Evolutionary conservation across 2,329 filamentous ascomycete genomes (phyloP).

Genomic region (Apiospora saccharicola): DNA sequence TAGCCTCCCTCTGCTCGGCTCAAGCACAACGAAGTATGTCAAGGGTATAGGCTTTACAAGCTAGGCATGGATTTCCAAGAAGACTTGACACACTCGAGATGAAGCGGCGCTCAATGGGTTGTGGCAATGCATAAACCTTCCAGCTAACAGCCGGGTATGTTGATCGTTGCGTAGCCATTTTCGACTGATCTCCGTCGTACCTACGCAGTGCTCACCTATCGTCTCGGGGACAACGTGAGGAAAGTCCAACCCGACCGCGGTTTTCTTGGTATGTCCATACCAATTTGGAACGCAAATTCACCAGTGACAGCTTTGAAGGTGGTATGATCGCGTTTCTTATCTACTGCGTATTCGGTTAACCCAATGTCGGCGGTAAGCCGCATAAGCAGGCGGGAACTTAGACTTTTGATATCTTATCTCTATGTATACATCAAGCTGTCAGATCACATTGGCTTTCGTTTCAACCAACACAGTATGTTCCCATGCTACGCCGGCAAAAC

Average conservation of each 20-base stretch:
- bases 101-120: background rate
- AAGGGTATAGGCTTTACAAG: conserved; percentile 2
- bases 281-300: background rate
- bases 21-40: background rate
- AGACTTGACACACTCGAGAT: conserved; percentile 10
- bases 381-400: background rate
- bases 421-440: background rate
- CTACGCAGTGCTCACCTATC: background rate
- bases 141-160: background rate
- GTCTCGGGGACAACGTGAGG: background rate
- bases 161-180: background rate
- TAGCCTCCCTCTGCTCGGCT: conserved; percentile 28
- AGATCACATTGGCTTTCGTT: background rate
- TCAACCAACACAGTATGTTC: background rate
- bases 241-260: background rate
- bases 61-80: conserved; percentile 25
- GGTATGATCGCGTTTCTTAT: background rate
- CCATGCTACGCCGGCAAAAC: background rate
- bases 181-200: background rate
- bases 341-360: background rate
- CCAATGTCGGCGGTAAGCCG: background rate
- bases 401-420: background rate
- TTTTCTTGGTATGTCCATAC: background rate
- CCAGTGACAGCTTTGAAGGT: background rate
- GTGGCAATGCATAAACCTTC: background rate